Percentiles rank a stretch among this genome's conserved stretches.
These are phyloP conservation scores for Hanseniaspora meyeri DNA, from an alignment of 805 yeast genomes.

Conservation along the genomic window DNA sequence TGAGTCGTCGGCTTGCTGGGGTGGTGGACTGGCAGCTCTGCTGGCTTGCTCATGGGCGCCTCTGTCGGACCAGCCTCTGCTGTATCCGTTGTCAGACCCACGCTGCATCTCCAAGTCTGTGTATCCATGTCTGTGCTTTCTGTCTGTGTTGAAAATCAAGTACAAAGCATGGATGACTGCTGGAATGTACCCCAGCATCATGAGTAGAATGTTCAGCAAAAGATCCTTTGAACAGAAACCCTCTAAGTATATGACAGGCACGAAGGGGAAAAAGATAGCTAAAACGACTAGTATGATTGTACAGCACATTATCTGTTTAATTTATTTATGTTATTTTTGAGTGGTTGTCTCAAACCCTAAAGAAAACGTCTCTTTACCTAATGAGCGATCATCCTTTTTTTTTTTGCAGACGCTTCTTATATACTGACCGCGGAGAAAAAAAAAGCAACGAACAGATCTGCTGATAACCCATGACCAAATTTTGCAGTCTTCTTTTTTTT, in stretches of 20 bases:
- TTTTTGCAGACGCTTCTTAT: too few relatives aligned
- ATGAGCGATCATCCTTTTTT: not conserved
- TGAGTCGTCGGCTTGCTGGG: not conserved
- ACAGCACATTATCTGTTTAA: slow-evolving; percentile 5
- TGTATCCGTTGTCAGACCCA: slow-evolving; percentile 17
- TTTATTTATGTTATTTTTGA: not conserved
- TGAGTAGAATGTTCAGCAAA: slow-evolving; percentile 49
- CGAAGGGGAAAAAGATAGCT: slow-evolving; percentile 60
- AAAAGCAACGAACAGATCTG: not conserved
- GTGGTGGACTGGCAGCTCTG: not conserved
- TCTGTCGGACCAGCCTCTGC: slow-evolving; percentile 26
- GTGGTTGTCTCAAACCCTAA: not conserved
- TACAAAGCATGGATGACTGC: slow-evolving; percentile 58
- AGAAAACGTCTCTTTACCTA: not conserved
- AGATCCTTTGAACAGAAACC: slow-evolving; percentile 49
- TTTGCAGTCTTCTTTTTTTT: not conserved
- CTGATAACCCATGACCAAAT: not conserved
- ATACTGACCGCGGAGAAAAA: not conserved
- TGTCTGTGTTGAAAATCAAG: slow-evolving; percentile 29
- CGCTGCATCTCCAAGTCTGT: not conserved
- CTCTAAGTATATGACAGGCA: slow-evolving; percentile 55
- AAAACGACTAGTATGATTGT: slow-evolving; percentile 3
- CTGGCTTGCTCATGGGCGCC: slow-evolving; percentile 16
- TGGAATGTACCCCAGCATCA: slow-evolving; percentile 64
- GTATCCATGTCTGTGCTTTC: slow-evolving; percentile 20